Evolutionary conservation across 805 yeast genomes (phyloP).

Genomic region (Teunomyces barrocoloradensis): DNA sequence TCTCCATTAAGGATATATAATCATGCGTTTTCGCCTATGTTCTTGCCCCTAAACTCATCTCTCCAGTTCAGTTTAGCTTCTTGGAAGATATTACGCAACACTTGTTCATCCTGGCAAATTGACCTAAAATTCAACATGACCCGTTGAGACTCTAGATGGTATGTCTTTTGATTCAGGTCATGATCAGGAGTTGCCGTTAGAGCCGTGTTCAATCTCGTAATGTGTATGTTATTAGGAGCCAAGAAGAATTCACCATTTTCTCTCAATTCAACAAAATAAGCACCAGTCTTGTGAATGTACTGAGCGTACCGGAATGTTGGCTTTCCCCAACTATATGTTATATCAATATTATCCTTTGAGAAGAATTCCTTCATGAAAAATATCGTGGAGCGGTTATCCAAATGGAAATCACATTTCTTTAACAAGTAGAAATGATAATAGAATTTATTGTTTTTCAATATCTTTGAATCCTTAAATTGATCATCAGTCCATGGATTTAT

Average conservation of each 20-base stretch:
- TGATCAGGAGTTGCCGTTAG: constrained; percentile 26
- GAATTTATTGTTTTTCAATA: constrained; percentile 52
- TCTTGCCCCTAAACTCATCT: constrained; percentile 14
- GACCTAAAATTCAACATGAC: constrained; percentile 69
- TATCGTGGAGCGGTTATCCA: constrained; percentile 76
- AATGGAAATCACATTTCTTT: constrained; percentile 66
- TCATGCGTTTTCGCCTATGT: background rate
- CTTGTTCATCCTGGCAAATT: constrained; percentile 53
- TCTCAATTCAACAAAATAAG: constrained; percentile 82
- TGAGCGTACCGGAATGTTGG: constrained; percentile 82
- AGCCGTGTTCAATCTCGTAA: constrained; percentile 63
- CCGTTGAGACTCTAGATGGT: constrained; percentile 62
- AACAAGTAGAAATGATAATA: constrained; percentile 78
- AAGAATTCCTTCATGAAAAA: constrained; percentile 36
- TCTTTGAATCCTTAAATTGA: constrained; percentile 43
- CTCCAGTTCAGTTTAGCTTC: constrained; percentile 55
- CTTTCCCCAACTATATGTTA: constrained; percentile 87
- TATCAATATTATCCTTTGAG: constrained; percentile 54
- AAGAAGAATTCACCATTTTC: constrained; percentile 74
- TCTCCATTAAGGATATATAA: constrained; percentile 1
- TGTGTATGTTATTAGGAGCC: constrained; percentile 84
- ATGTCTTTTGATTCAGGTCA: constrained; percentile 16
- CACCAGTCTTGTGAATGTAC: constrained; percentile 86
- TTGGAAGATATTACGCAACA: constrained; percentile 51
- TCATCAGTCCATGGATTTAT: constrained; percentile 70